Percentiles rank a stretch among this genome's conserved stretches.
These are phyloP conservation scores for Ramaria sp. DNA, from an alignment of 768 basidiomycete species.

Conservation along the genomic window DNA sequence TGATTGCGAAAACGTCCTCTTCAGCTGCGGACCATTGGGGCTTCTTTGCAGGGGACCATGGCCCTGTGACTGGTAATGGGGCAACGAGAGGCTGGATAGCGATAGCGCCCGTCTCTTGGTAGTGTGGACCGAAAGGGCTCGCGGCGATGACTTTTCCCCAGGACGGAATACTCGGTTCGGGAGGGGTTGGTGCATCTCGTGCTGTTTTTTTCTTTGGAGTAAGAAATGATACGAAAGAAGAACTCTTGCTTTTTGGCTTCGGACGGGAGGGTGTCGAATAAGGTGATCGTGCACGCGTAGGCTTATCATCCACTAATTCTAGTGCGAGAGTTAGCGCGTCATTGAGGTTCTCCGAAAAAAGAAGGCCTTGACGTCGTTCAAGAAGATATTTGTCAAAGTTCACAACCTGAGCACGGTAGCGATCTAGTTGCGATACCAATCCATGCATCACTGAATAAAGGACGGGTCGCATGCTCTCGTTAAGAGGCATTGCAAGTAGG, in stretches of 20 bases:
- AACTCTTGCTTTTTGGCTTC: constrained; percentile 40
- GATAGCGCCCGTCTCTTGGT: constrained; percentile 64
- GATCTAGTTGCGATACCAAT: constrained; percentile 71
- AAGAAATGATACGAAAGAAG: constrained; percentile 57
- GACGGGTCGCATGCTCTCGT: constrained; percentile 65
- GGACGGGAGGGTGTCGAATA: constrained; percentile 19
- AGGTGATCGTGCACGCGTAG: constrained; percentile 20
- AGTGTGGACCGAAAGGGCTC: constrained; percentile 79
- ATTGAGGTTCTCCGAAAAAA: constrained; percentile 86
- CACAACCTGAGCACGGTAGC: constrained; percentile 62
- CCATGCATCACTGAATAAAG: constrained; percentile 73
- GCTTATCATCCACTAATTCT: constrained; percentile 39
- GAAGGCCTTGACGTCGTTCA: constrained; percentile 78
- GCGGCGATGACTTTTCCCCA: constrained; percentile 38
- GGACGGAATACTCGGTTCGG: constrained; percentile 38
- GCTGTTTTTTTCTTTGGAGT: constrained; percentile 56
- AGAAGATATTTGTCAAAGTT: constrained; percentile 76
- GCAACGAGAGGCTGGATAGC: constrained; percentile 60
- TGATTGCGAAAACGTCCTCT: constrained; percentile 59
- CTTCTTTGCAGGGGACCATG: constrained; percentile 51
- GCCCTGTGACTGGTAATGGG: constrained; percentile 43
- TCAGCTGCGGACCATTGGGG: constrained; percentile 47
- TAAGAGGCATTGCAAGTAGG: constrained; percentile 56
- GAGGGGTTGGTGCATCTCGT: constrained; percentile 18
- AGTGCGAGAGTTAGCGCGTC: constrained; percentile 74